A percentile compares a stretch with the other conserved stretches of the same genome.
Evolutionary conservation across 2,329 filamentous ascomycete genomes (phyloP).

Genomic region (Phaeophleospora eucalypticola): DNA sequence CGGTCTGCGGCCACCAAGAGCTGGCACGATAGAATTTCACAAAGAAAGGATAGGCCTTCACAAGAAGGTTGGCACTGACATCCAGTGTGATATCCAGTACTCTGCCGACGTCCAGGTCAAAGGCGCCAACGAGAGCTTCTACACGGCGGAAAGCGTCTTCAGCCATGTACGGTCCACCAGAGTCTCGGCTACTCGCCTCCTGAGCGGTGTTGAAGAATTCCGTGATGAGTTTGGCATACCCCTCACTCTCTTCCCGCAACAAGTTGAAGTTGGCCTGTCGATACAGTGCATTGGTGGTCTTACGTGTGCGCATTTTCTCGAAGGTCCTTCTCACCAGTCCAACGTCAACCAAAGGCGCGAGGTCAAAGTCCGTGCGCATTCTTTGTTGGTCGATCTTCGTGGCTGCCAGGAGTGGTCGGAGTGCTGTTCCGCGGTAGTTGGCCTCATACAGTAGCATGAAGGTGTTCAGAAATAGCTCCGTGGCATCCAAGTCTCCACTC

Average conservation of each 20-base stretch:
- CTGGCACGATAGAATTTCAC: slow-evolving; percentile 86
- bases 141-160: slow-evolving; percentile 85
- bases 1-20: slow-evolving; percentile 88
- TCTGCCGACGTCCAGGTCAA: slow-evolving; percentile 92
- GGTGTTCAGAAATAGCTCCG: slow-evolving; percentile 73
- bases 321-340: slow-evolving; percentile 85
- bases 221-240: slow-evolving; percentile 92
- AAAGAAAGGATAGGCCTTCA: slow-evolving; percentile 91
- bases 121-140: slow-evolving; percentile 92
- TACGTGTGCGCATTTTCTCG: slow-evolving; percentile 74
- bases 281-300: slow-evolving; percentile 89
- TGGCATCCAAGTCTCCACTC: slow-evolving; percentile 42
- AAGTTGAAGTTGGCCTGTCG: slow-evolving; percentile 96
- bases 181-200: slow-evolving; percentile 54
- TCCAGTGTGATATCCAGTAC: slow-evolving; percentile 93
- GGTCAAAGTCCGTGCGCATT: slow-evolving; percentile 81
- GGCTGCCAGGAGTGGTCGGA: slow-evolving; percentile 66
- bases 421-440: slow-evolving; percentile 54
- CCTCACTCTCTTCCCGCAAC: slow-evolving; percentile 89
- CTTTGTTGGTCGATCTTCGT: slow-evolving; percentile 67
- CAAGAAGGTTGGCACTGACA: slow-evolving; percentile 86
- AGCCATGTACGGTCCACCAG: slow-evolving; percentile 73
- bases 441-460: slow-evolving; percentile 74
- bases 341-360: slow-evolving; percentile 67
- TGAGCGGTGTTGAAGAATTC: slow-evolving; percentile 89